These are phyloP conservation scores for Viola odorata DNA, from an alignment of 345 rosid genomes.

Conservation along the genomic window DNA sequence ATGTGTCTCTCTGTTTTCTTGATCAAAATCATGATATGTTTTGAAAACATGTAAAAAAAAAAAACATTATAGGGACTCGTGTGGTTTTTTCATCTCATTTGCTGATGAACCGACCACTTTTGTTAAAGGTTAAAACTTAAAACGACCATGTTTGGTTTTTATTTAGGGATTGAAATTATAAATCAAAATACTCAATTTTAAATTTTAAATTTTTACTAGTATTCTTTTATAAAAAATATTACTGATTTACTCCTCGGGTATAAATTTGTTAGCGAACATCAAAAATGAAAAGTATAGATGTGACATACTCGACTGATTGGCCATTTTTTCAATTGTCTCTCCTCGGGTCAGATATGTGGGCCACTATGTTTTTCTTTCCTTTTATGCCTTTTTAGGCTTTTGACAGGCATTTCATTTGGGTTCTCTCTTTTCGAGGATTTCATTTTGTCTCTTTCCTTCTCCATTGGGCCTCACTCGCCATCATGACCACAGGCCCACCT, in stretches of 20 bases:
- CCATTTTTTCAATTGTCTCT: neutral
- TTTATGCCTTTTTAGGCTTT: neutral
- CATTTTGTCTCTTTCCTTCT: conserved; percentile 1
- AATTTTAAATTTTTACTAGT: no score
- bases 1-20: no score
- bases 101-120: neutral
- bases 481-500: neutral
- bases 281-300: no score
- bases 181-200: no score
- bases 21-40: neutral
- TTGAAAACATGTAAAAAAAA: neutral
- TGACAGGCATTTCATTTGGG: neutral
- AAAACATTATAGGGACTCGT: neutral
- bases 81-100: neutral
- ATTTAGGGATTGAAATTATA: no score
- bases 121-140: no score
- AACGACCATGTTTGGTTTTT: no score
- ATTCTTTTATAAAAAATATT: no score
- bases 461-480: neutral
- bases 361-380: neutral
- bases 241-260: no score
- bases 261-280: no score
- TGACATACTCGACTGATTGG: no score
- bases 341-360: conserved; percentile 1
- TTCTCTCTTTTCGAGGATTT: neutral